These are phyloP conservation scores for Baudoinia panamericana DNA, from an alignment of 495 filamentous ascomycete species.

Conservation along the genomic window DNA sequence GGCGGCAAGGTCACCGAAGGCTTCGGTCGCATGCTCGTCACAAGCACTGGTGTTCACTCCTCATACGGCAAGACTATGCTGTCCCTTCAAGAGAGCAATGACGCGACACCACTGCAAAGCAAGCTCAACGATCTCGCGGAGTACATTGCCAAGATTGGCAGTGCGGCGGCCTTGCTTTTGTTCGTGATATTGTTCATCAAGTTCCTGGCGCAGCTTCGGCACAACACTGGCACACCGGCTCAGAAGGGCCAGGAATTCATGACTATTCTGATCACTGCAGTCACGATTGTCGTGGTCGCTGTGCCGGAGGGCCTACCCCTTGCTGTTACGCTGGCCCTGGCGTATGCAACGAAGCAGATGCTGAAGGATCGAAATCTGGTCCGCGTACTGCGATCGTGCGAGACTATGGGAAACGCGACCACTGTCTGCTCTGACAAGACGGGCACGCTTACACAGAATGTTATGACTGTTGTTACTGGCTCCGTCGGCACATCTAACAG, in stretches of 20 bases:
- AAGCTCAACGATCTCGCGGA: slow-evolving; percentile 86
- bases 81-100: slow-evolving; percentile 76
- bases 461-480: slow-evolving; percentile 57
- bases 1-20: slow-evolving; percentile 88
- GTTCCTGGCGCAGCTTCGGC: slow-evolving; percentile 57
- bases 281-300: slow-evolving; percentile 90
- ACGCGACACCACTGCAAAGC: slow-evolving; percentile 86
- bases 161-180: slow-evolving; percentile 66
- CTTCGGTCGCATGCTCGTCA: slow-evolving; percentile 74
- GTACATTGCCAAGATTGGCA: slow-evolving; percentile 87
- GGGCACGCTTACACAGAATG: slow-evolving; percentile 72
- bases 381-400: slow-evolving; percentile 78
- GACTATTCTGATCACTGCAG: slow-evolving; percentile 84
- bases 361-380: slow-evolving; percentile 91
- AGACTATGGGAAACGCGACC: slow-evolving; percentile 98
- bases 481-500: slow-evolving; percentile 42
- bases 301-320: slow-evolving; percentile 88
- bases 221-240: slow-evolving; percentile 42
- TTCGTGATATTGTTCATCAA: slow-evolving; percentile 91
- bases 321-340: slow-evolving; percentile 83
- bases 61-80: slow-evolving; percentile 88
- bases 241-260: slow-evolving; percentile 80
- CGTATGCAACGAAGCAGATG: slow-evolving; percentile 92
- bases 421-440: slow-evolving; percentile 97
- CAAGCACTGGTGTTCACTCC: slow-evolving; percentile 75